Conservation (phyloP, 306 rosid genomes). For the Castanea sativa region DNA sequence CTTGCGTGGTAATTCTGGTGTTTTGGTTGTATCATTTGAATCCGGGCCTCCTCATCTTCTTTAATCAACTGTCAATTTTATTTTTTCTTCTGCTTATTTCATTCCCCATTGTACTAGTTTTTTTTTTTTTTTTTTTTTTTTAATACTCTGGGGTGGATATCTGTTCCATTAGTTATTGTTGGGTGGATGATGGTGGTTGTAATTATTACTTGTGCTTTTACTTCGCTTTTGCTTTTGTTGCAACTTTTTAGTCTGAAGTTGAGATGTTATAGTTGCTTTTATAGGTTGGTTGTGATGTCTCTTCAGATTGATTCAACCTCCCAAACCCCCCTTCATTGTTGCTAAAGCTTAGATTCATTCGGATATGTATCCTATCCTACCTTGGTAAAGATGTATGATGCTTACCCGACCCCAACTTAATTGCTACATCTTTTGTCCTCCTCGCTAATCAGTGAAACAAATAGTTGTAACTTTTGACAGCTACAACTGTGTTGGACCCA, state of each 20-base stretch:
- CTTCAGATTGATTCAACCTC: neutral
- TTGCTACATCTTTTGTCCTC: no score
- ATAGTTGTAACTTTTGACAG: no score
- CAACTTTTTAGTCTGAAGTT: slow-evolving; percentile 20
- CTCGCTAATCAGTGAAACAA: no score
- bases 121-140: neutral
- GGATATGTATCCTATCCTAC: neutral
- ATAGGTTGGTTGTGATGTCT: neutral
- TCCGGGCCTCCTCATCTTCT: slow-evolving; percentile 23
- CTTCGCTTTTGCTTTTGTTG: slow-evolving; percentile 42
- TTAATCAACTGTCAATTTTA: slow-evolving; percentile 23
- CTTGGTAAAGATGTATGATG: neutral
- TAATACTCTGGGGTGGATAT: slow-evolving; percentile 24
- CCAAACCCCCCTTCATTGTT: neutral
- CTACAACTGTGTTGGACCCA: no score
- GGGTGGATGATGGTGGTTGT: slow-evolving; percentile 48
- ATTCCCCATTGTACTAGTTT: slow-evolving; percentile 16
- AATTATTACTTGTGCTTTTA: slow-evolving; percentile 42
- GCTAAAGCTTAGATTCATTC: neutral
- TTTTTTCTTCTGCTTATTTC: neutral
- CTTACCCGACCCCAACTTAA: neutral
- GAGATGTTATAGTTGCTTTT: neutral
- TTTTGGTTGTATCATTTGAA: slow-evolving; percentile 29
- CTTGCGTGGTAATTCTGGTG: slow-evolving; percentile 32
- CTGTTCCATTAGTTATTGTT: slow-evolving; percentile 34